Evolutionary conservation across 331 rosid genomes (phyloP).

Genomic region (Malus hybrid): DNA sequence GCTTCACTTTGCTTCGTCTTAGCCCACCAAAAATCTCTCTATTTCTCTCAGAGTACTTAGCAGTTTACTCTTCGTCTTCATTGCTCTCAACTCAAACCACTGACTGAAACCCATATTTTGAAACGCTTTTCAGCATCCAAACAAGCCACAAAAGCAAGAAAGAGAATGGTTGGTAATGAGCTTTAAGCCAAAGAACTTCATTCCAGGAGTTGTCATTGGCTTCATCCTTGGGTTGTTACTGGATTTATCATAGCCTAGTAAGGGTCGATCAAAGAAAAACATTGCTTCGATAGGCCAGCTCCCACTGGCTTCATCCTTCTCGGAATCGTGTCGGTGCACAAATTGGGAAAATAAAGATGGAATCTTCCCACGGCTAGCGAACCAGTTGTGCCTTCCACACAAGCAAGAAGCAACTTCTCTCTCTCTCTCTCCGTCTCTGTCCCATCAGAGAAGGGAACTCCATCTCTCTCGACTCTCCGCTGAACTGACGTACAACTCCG

Average conservation of each 20-base stretch:
- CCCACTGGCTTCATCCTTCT: not conserved
- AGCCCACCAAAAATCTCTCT: not conserved
- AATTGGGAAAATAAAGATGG: too few relatives aligned
- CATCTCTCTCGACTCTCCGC: too few relatives aligned
- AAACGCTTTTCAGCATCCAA: conserved; percentile 9
- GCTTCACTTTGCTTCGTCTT: too few relatives aligned
- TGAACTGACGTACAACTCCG: too few relatives aligned
- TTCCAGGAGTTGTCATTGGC: conserved; percentile 88
- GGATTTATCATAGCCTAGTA: conserved; percentile 55
- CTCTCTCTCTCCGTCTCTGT: too few relatives aligned
- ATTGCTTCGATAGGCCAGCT: conserved; percentile 27
- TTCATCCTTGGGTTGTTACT: conserved; percentile 70
- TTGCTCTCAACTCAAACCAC: not conserved
- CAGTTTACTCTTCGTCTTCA: not conserved
- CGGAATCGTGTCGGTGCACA: too few relatives aligned
- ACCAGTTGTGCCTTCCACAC: too few relatives aligned
- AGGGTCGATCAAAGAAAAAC: conserved; percentile 28
- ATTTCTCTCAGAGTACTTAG: not conserved
- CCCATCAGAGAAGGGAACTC: too few relatives aligned
- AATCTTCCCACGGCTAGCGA: too few relatives aligned
- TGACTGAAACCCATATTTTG: conserved; percentile 6
- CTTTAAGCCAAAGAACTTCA: conserved; percentile 79
- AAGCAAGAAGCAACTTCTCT: too few relatives aligned
- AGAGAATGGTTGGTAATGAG: conserved; percentile 55
- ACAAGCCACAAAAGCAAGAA: conserved; percentile 42